Evolutionary conservation across 139 green algal species (phyloP).

Genomic region (Mychonastes homosphaera): DNA sequence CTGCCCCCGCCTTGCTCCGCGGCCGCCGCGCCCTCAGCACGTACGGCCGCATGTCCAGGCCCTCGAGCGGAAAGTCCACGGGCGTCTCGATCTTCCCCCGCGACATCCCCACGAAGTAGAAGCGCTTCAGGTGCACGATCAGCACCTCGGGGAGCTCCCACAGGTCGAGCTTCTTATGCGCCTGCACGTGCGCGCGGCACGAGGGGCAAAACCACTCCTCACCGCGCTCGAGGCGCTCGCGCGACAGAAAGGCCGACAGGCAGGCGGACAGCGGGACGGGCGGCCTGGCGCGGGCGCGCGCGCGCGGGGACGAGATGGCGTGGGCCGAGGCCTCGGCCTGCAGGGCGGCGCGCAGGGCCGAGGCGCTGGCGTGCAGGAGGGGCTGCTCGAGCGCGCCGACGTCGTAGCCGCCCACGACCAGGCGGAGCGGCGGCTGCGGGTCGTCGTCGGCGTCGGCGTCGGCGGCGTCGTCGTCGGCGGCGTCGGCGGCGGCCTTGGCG

Average conservation of each 20-base stretch:
- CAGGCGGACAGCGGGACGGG: slow-evolving; percentile 37
- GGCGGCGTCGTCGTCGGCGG: too few species aligned
- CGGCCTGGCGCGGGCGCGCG: slow-evolving; percentile 3
- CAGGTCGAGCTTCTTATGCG: slow-evolving; percentile 87
- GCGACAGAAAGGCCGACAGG: slow-evolving; percentile 57
- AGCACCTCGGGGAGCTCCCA: slow-evolving; percentile 83
- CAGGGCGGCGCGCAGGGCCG: neutral
- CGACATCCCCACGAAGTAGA: slow-evolving; percentile 62
- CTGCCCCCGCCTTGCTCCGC: slow-evolving; percentile 1
- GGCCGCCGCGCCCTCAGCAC: slow-evolving; percentile 23
- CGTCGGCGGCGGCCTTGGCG: neutral
- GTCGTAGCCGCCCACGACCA: slow-evolving; percentile 17
- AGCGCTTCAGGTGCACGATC: slow-evolving; percentile 94
- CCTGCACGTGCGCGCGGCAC: slow-evolving; percentile 73
- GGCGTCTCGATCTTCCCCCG: slow-evolving; percentile 80
- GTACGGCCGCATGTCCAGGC: slow-evolving; percentile 63
- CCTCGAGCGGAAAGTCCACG: slow-evolving; percentile 39
- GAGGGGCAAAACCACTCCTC: slow-evolving; percentile 74
- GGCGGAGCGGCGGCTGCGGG: neutral
- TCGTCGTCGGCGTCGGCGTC: neutral
- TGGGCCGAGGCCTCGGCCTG: neutral
- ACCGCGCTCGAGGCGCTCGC: slow-evolving; percentile 64
- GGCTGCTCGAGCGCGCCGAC: slow-evolving; percentile 22
- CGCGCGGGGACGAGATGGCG: neutral
- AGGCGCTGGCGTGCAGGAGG: slow-evolving; percentile 4